Evolutionary conservation across 495 filamentous ascomycete species (phyloP).

Genomic region (Penicillium taxi): DNA sequence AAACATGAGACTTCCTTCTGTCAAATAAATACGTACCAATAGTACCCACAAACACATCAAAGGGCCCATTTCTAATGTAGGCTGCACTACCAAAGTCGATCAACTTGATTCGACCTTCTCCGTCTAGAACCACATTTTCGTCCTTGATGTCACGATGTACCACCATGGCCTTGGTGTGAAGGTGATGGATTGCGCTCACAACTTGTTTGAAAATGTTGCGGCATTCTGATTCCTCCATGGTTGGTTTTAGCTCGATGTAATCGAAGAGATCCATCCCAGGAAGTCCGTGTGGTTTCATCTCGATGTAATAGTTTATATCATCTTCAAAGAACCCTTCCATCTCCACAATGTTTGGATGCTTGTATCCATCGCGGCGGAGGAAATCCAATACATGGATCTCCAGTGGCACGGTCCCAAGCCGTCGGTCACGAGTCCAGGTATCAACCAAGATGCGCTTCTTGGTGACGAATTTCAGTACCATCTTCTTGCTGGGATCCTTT

Average conservation of each 20-base stretch:
- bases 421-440: conserved; percentile 93
- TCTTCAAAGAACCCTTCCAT: conserved; percentile 99
- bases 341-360: conserved; percentile 94
- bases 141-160: conserved; percentile 99
- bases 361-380: conserved; percentile 74
- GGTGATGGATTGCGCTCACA: conserved; percentile 76
- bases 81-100: conserved; percentile 98
- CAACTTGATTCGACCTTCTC: conserved; percentile 90
- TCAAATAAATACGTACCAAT: conserved; percentile 61
- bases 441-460: conserved; percentile 96
- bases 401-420: conserved; percentile 91
- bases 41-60: conserved; percentile 98
- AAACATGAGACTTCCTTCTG: background rate
- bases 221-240: conserved; percentile 92
- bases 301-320: conserved; percentile 96
- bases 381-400: conserved; percentile 98
- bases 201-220: conserved; percentile 94
- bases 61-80: conserved; percentile 96
- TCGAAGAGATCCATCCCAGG: conserved; percentile 99
- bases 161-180: conserved; percentile 85
- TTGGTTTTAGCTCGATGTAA: conserved; percentile 92
- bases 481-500: conserved; percentile 60
- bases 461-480: conserved; percentile 96
- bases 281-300: conserved; percentile 92
- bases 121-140: conserved; percentile 93